These are phyloP conservation scores for Rhodomyrtus tomentosa DNA, from an alignment of 345 rosid genomes.

Conservation along the genomic window DNA sequence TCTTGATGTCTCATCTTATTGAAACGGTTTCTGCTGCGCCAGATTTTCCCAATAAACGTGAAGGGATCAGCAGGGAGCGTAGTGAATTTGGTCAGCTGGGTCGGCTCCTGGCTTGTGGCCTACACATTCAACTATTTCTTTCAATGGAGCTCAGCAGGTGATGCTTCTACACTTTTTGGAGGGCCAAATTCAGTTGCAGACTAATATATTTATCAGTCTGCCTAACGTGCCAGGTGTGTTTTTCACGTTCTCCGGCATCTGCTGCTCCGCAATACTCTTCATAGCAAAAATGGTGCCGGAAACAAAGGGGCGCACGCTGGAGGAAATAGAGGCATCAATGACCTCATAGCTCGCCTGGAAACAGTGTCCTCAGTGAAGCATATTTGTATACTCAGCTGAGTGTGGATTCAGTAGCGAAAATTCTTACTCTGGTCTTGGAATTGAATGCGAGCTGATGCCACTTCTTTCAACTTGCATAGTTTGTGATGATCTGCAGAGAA, in stretches of 20 bases:
- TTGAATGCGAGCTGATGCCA: not conserved
- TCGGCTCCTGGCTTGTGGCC: conserved; percentile 10
- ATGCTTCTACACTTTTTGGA: not conserved
- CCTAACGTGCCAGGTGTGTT: not conserved
- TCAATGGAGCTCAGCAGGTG: conserved; percentile 30
- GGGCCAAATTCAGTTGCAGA: not conserved
- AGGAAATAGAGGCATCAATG: conserved; percentile 37
- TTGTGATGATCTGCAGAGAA: not conserved
- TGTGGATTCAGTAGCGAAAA: not conserved
- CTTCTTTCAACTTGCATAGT: not conserved
- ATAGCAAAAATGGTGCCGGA: conserved; percentile 34
- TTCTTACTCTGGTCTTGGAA: not conserved
- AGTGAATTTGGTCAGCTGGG: conserved; percentile 11
- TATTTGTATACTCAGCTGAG: not conserved
- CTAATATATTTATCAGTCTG: not conserved
- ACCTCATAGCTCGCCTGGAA: not conserved
- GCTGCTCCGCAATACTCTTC: conserved; percentile 22
- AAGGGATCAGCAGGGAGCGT: conserved; percentile 20
- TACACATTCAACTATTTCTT: conserved; percentile 18
- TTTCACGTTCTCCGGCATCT: conserved; percentile 15
- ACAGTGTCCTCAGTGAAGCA: not conserved
- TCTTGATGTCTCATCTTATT: not conserved
- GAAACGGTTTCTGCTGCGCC: not conserved
- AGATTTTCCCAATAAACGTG: conserved; percentile 24
- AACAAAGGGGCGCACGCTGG: conserved; percentile 36